Evolutionary conservation across 208 protist genomes (phyloP), one percentile per base, ranked within the genome.

Genomic region (Acanthamoeba culbertsoni): DNA sequence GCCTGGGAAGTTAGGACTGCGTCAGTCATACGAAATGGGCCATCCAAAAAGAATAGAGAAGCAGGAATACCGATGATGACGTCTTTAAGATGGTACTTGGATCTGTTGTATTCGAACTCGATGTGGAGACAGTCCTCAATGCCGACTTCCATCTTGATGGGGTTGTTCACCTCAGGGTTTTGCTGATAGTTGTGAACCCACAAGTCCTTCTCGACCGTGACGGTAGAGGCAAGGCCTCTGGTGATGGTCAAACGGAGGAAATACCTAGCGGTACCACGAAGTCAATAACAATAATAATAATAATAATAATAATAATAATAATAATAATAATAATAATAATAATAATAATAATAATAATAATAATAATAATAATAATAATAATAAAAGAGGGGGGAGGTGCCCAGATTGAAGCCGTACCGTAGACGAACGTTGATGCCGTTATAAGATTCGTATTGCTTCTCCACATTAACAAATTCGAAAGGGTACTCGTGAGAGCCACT

Each of bases 101-200:
- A 98, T 42, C 96, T 94, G 94, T 98, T 97, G 91, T 98, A 98
- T 94, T 98, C 98, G 86, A 98, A 98, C 95, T 98, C 98, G 57
- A 98, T 98, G 96, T 98, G 98, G 68, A 98, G 94, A 86, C 96
- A 97, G 90, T 98, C 98, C 93, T 98, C 97, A 59, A 98, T 98
- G 65, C 97, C 97, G 43, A 98, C 97, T 62, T 98, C 95, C 94
- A 97, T 97, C 59, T 96, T 95, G 65, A 97, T 97, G 45, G 73
- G 65, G 88, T 96, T 97, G 96, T 98, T 98, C 23, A 96, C 94
- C 45, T 98, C 97, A 16, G 97, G 97, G 26, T 89, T 86, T 20
- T 93, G 53, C 20, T 92, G 48, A 14, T 88, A 92, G 63, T 95
- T 96, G 35, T 97, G 96, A 3, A 98, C 97, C 94, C 96, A 97